These are phyloP conservation scores for Termitomyces titanicus DNA, from an alignment of 768 basidiomycete genomes.

Conservation along the genomic window DNA sequence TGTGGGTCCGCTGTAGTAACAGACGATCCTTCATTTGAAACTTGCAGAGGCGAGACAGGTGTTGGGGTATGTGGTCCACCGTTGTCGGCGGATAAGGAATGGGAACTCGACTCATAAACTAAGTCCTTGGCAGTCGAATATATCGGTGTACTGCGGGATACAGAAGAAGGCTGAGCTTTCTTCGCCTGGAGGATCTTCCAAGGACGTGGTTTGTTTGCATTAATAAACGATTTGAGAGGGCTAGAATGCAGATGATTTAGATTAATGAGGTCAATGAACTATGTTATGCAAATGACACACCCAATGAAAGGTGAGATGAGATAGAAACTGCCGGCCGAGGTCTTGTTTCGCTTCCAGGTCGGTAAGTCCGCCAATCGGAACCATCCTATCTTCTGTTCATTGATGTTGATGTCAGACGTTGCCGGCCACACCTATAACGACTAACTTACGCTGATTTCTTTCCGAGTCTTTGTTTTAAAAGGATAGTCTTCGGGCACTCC, in stretches of 20 bases:
- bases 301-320: constrained; percentile 91
- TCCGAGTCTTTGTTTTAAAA: constrained; percentile 92
- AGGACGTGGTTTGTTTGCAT: constrained; percentile 53
- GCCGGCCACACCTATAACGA: not conserved
- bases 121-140: constrained; percentile 24
- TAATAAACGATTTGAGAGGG: constrained; percentile 64
- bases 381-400: constrained; percentile 89
- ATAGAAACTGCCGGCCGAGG: constrained; percentile 80
- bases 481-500: constrained; percentile 83
- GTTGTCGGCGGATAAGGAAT: constrained; percentile 58
- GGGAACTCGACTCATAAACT: constrained; percentile 63
- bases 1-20: constrained; percentile 57
- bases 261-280: not conserved
- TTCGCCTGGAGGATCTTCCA: constrained; percentile 32
- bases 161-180: constrained; percentile 14
- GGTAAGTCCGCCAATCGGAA: constrained; percentile 86
- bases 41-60: constrained; percentile 38
- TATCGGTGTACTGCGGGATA: not conserved
- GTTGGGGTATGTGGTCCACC: constrained; percentile 63
- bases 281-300: constrained; percentile 34
- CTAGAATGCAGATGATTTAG: constrained; percentile 29
- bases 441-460: constrained; percentile 89
- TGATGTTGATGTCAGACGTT: constrained; percentile 14
- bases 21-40: constrained; percentile 29
- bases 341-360: constrained; percentile 83